Evolutionary conservation across 106 monocot species (phyloP).

Genomic region (Phalaenopsis aphrodite): DNA sequence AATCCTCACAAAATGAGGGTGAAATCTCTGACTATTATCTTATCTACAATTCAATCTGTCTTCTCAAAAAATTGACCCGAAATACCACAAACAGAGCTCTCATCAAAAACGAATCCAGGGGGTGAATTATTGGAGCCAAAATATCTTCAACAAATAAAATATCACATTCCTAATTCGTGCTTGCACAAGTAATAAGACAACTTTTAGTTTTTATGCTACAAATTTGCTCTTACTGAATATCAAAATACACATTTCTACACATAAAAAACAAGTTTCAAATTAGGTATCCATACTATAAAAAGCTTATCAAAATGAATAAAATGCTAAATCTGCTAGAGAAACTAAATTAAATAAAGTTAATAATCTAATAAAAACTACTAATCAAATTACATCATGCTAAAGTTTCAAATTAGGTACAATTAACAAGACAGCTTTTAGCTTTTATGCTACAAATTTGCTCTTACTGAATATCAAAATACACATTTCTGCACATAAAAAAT

Average conservation of each 20-base stretch:
- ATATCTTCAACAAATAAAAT: not conserved
- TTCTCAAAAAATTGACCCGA: too few relatives aligned
- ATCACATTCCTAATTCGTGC: not conserved
- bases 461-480: not conserved
- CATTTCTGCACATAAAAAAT: not conserved
- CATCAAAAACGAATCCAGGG: too few relatives aligned
- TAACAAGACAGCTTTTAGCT: not conserved
- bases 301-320: not conserved
- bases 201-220: not conserved
- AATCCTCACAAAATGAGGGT: too few relatives aligned
- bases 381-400: not conserved
- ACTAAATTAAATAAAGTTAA: not conserved
- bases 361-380: not conserved
- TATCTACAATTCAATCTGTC: too few relatives aligned
- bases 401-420: not conserved
- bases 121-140: not conserved
- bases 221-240: not conserved
- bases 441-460: not conserved
- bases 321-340: not conserved
- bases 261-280: not conserved
- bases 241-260: not conserved
- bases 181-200: not conserved
- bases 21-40: too few relatives aligned
- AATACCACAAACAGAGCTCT: too few relatives aligned
- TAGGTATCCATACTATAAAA: not conserved